phyloP scores from a whole-genome alignment of 2,329 filamentous ascomycete genomes.

The Aspergillus hiratsukae region DNA sequence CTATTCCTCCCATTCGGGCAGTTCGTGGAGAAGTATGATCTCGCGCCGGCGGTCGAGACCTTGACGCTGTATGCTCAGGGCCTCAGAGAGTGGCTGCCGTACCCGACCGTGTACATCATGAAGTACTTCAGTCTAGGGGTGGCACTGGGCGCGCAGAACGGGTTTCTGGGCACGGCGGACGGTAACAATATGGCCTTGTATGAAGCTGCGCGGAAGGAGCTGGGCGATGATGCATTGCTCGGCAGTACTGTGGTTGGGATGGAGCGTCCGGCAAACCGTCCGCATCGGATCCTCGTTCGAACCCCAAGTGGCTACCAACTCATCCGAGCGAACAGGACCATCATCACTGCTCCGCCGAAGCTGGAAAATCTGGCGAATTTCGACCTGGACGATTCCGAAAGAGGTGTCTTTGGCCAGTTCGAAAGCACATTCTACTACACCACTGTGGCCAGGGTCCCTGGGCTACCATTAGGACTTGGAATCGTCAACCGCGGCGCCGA shows the following conservation, averaged over 20 bases:
- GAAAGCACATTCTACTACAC: conserved; percentile 22
- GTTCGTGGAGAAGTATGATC: conserved; percentile 12
- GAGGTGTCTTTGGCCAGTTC: conserved; percentile 30
- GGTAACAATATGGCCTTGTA: conserved; percentile 1
- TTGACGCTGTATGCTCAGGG: conserved; percentile 2
- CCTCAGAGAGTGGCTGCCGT: background rate
- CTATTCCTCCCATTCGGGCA: conserved; percentile 12
- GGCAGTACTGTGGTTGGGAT: conserved; percentile 31
- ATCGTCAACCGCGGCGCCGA: conserved; percentile 7
- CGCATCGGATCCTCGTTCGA: conserved; percentile 21
- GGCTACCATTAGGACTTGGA: conserved; percentile 11
- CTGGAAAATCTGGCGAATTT: conserved; percentile 28
- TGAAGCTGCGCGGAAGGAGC: background rate
- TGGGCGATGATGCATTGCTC: conserved; percentile 34
- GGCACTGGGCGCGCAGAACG: background rate
- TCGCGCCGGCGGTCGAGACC: conserved; percentile 4
- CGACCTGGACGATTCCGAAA: conserved; percentile 29
- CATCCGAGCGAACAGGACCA: conserved; percentile 32
- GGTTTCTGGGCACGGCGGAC: background rate
- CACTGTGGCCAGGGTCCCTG: conserved; percentile 26
- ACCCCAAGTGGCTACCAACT: conserved; percentile 21
- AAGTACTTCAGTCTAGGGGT: conserved; percentile 8
- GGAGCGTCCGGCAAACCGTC: conserved; percentile 25
- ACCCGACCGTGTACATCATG: conserved; percentile 5
- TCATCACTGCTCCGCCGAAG: conserved; percentile 36